Evolutionary conservation across 2,329 filamentous ascomycete species (phyloP).

Genomic region (Immersiporthe knoxdaviesiana): DNA sequence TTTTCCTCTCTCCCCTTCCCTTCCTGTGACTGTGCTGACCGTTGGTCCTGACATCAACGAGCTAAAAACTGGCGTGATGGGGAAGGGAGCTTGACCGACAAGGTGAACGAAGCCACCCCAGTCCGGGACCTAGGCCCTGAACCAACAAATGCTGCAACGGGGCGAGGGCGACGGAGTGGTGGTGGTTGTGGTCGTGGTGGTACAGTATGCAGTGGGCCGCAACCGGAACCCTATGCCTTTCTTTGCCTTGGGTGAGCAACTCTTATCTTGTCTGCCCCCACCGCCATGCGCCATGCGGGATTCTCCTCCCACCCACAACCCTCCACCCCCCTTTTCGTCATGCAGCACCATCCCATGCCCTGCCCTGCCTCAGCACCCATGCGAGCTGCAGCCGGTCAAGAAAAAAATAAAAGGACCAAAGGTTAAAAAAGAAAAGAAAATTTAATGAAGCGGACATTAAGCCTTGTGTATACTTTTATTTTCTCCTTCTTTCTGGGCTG

Average conservation of each 20-base stretch:
- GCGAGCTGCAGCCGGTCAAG: constrained; percentile 6
- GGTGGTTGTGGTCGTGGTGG: neutral
- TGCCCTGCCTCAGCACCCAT: neutral
- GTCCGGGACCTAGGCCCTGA: neutral
- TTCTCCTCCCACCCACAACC: neutral
- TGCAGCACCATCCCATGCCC: neutral
- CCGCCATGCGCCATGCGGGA: constrained; percentile 16
- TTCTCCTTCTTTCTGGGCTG: neutral
- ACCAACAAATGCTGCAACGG: constrained; percentile 3
- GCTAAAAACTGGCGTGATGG: constrained; percentile 17
- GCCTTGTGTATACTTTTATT: constrained; percentile 12
- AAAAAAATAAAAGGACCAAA: neutral
- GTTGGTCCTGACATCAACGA: neutral
- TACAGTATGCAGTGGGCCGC: neutral
- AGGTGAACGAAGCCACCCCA: neutral
- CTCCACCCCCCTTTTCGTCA: neutral
- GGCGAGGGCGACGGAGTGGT: neutral
- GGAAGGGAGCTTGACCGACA: constrained; percentile 4
- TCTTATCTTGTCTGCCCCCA: constrained; percentile 26
- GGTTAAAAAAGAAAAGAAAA: neutral
- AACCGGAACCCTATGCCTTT: neutral
- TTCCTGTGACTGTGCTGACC: neutral
- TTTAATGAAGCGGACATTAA: neutral
- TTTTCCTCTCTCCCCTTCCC: no score
- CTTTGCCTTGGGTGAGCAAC: neutral